These are phyloP conservation scores for Plasmodium vinckei DNA, from an alignment of 169 alveolate genomes.

Conservation along the genomic window DNA sequence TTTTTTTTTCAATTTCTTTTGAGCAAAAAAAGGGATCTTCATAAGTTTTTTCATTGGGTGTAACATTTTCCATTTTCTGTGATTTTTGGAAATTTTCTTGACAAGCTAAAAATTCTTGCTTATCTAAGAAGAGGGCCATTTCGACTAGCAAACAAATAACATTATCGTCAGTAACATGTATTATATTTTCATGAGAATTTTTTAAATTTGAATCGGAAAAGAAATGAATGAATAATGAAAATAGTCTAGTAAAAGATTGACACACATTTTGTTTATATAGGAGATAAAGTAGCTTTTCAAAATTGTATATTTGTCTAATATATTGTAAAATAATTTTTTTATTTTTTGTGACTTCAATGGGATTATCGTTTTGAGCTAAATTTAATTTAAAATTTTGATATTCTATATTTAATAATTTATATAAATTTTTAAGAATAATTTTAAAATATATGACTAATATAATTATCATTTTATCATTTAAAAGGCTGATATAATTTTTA, in stretches of 20 bases:
- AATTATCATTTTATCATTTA: constrained; percentile 46
- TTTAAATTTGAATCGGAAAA: constrained; percentile 2
- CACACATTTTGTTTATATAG: constrained; percentile 39
- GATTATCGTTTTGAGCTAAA: background rate
- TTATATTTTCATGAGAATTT: too few relatives aligned
- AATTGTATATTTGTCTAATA: constrained; percentile 49
- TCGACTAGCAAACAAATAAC: constrained; percentile 38
- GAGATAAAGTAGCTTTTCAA: constrained; percentile 43
- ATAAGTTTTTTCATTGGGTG: too few relatives aligned
- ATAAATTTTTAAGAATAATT: constrained; percentile 24
- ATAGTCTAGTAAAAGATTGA: constrained; percentile 25
- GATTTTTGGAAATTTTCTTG: too few relatives aligned
- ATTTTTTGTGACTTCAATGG: background rate
- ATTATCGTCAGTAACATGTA: constrained; percentile 34
- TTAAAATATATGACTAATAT: constrained; percentile 30
- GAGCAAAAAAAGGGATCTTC: too few relatives aligned
- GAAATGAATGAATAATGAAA: constrained; percentile 19
- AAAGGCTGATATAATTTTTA: constrained; percentile 34
- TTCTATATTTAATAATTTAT: constrained; percentile 13
- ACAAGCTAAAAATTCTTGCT: background rate
- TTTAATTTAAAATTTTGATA: background rate
- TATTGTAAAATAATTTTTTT: constrained; percentile 19
- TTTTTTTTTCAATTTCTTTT: too few relatives aligned
- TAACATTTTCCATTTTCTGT: too few relatives aligned
- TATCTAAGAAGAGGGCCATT: constrained; percentile 59